phyloP scores from a whole-genome alignment of 306 rosid species.

The Trifolium fragiferum region DNA sequence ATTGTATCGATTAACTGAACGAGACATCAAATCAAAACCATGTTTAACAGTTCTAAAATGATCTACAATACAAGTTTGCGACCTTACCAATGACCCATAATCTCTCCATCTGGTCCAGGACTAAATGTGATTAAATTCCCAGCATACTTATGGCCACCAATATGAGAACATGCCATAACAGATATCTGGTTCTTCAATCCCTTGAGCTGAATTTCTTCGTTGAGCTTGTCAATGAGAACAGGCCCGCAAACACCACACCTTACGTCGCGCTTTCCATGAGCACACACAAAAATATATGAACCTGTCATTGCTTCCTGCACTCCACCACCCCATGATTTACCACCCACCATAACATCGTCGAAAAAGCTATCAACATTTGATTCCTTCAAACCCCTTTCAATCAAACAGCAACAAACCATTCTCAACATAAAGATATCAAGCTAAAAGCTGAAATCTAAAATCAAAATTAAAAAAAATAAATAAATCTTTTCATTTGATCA shows the following conservation, averaged over 20 bases:
- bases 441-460: background rate
- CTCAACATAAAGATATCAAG: background rate
- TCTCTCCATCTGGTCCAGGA: conserved; percentile 66
- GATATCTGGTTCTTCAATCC: conserved; percentile 67
- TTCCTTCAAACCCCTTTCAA: conserved; percentile 72
- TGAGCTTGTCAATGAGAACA: conserved; percentile 66
- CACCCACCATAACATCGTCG: conserved; percentile 79
- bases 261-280: conserved; percentile 86
- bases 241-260: conserved; percentile 98
- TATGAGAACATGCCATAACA: conserved; percentile 77
- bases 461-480: background rate
- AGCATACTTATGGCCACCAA: conserved; percentile 95
- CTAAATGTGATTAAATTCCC: conserved; percentile 81
- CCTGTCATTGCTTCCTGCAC: conserved; percentile 60
- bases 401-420: conserved; percentile 1
- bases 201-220: conserved; percentile 63
- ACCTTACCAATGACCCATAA: conserved; percentile 81
- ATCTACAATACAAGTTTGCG: background rate
- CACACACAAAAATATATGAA: conserved; percentile 80
- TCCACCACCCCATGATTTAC: conserved; percentile 69
- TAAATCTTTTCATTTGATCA: background rate
- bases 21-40: background rate
- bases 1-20: too few relatives aligned
- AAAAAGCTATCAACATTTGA: conserved; percentile 72
- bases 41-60: background rate